A percentile compares a stretch with the other conserved stretches of the same genome.
Conservation (phyloP, 176 grass and related monocot genomes). For the Juncus effusus region DNA sequence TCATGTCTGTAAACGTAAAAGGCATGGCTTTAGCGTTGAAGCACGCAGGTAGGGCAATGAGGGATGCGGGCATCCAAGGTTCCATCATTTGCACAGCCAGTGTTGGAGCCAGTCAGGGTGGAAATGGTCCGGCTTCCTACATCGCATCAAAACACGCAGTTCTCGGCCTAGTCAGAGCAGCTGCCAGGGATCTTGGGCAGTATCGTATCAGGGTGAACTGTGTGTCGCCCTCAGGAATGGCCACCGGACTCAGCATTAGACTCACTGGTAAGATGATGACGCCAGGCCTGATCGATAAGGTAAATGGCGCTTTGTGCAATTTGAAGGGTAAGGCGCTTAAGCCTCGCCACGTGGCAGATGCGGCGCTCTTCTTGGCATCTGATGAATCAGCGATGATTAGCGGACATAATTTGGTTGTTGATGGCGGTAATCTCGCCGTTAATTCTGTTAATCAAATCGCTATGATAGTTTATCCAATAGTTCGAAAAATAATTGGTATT, state of each 20-base stretch:
- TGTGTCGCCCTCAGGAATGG: conserved; percentile 42
- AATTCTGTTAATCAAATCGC: too few species aligned
- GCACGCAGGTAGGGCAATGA: conserved; percentile 49
- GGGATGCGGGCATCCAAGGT: conserved; percentile 15
- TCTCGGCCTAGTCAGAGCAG: conserved; percentile 44
- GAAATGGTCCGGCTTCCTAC: conserved; percentile 44
- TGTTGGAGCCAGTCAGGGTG: conserved; percentile 33
- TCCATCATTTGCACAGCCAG: conserved; percentile 50
- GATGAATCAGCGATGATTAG: conserved; percentile 12
- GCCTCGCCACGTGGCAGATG: conserved; percentile 35
- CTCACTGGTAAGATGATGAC: conserved; percentile 4
- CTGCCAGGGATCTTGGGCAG: conserved; percentile 43
- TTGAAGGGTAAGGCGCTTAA: conserved; percentile 38
- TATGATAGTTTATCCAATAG: too few species aligned
- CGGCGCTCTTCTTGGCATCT: conserved; percentile 45
- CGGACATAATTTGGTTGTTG: conserved; percentile 53
- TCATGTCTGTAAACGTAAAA: conserved; percentile 33
- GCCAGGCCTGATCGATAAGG: conserved; percentile 32
- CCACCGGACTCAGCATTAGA: neutral
- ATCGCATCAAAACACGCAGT: conserved; percentile 38
- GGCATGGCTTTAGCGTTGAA: conserved; percentile 43
- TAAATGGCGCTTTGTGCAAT: conserved; percentile 21
- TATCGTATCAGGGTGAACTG: conserved; percentile 49
- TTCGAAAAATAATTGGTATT: too few species aligned
- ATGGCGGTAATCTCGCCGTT: conserved; percentile 27